Percentiles rank a stretch among this genome's conserved stretches.
These are phyloP conservation scores for Ophiocordyceps camponoti-floridani DNA, from an alignment of 2,329 filamentous ascomycete species.

Conservation along the genomic window DNA sequence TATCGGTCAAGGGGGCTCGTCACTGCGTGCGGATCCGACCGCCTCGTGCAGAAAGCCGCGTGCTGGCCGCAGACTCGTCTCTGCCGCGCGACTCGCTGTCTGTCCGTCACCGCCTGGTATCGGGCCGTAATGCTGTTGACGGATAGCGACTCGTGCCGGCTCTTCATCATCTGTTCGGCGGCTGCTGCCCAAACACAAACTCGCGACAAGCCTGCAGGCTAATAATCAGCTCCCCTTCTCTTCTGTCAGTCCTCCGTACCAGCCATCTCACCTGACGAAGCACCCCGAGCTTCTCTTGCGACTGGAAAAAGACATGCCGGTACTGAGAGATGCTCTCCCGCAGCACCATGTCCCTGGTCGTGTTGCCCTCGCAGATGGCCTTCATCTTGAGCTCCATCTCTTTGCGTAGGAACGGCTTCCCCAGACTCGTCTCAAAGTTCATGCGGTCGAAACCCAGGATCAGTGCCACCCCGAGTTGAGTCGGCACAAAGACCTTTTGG, in stretches of 20 bases:
- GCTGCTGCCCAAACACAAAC: conserved; percentile 15
- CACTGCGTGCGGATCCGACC: too few species aligned
- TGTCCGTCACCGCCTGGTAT: not conserved
- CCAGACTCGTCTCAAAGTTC: conserved; percentile 78
- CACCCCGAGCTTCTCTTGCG: conserved; percentile 54
- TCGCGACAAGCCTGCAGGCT: conserved; percentile 1
- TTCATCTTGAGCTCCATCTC: conserved; percentile 98
- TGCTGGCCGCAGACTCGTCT: too few species aligned
- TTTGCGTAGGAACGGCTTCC: conserved; percentile 90
- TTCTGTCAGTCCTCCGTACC: not conserved
- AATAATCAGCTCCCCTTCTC: not conserved
- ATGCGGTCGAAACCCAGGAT: conserved; percentile 92
- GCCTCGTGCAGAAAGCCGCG: too few species aligned
- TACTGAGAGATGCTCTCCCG: conserved; percentile 77
- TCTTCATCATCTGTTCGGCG: not conserved
- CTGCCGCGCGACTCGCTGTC: not conserved
- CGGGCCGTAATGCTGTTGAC: too few species aligned
- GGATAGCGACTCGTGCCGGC: not conserved
- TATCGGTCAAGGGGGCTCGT: too few species aligned
- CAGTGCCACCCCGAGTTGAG: conserved; percentile 74
- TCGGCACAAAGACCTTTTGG: conserved; percentile 81
- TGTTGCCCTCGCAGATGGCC: conserved; percentile 78
- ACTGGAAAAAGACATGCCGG: conserved; percentile 67
- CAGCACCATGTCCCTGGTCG: conserved; percentile 57
- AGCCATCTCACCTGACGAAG: conserved; percentile 38